Evolutionary conservation across 495 filamentous ascomycete species (phyloP).

Genomic region (Mytilinidion resinicola): DNA sequence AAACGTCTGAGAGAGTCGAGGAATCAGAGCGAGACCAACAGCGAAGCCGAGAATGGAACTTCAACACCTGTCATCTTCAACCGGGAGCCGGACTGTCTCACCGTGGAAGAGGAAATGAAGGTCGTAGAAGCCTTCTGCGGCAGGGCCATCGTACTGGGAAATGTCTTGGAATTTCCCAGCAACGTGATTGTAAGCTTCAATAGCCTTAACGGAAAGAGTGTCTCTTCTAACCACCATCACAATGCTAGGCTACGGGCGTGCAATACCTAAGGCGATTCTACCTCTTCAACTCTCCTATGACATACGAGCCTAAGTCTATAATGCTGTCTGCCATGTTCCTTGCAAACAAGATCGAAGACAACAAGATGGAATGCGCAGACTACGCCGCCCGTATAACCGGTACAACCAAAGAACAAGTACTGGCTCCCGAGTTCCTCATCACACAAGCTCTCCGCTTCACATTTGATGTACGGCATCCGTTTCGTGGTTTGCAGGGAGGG

Average conservation of each 20-base stretch:
- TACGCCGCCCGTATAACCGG: conserved; percentile 56
- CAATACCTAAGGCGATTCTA: conserved; percentile 94
- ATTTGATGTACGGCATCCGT: conserved; percentile 88
- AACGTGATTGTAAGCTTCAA: conserved; percentile 60
- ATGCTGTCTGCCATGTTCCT: conserved; percentile 83
- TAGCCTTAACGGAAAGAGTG: not conserved
- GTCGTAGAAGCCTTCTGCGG: conserved; percentile 78
- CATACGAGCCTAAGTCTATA: conserved; percentile 82
- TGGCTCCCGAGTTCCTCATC: conserved; percentile 84
- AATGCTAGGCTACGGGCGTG: conserved; percentile 69
- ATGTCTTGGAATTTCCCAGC: conserved; percentile 63
- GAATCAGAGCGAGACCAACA: conserved; percentile 33
- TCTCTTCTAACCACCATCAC: not conserved
- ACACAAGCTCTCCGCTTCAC: conserved; percentile 91
- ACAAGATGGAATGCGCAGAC: conserved; percentile 63
- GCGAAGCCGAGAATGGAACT: conserved; percentile 21
- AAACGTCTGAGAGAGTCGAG: conserved; percentile 42
- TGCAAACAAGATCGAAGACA: conserved; percentile 82
- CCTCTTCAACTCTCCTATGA: conserved; percentile 88
- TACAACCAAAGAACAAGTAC: conserved; percentile 66
- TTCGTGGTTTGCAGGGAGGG: conserved; percentile 76
- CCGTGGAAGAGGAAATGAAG: conserved; percentile 70
- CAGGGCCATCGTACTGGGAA: conserved; percentile 28
- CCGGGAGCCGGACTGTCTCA: conserved; percentile 64
- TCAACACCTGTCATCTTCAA: conserved; percentile 26